Conservation (phyloP, 148 eudicot genomes). For the Beta vulgaris region DNA sequence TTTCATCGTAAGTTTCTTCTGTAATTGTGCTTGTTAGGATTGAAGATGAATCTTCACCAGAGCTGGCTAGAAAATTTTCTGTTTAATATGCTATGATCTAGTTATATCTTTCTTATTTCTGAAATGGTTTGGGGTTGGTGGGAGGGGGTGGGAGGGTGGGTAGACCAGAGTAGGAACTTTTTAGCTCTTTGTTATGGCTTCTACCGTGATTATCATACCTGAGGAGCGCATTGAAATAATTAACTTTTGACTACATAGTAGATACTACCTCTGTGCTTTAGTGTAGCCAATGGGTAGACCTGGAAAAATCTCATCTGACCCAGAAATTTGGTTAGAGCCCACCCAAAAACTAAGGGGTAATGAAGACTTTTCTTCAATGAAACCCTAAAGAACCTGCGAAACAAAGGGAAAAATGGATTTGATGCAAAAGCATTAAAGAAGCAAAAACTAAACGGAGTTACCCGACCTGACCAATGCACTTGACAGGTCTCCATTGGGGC, state of each 20-base stretch:
- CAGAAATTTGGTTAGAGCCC: not conserved
- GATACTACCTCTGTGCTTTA: not conserved
- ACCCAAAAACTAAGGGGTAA: not conserved
- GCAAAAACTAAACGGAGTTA: not conserved
- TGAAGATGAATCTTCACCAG: not conserved
- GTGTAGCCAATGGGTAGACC: not conserved
- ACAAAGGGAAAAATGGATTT: not conserved
- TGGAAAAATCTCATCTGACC: not conserved
- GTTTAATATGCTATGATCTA: not conserved
- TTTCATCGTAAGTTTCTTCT: slow-evolving; percentile 63
- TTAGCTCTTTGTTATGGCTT: not conserved
- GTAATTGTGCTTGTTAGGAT: slow-evolving; percentile 4
- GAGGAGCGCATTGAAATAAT: not conserved
- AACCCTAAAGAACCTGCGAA: not conserved
- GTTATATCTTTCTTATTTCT: not conserved
- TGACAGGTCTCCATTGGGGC: not conserved
- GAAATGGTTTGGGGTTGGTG: not conserved
- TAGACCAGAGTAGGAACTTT: not conserved
- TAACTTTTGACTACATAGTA: not conserved
- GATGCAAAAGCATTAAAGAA: not conserved
- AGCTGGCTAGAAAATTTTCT: not conserved
- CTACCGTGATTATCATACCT: not conserved
- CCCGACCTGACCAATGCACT: not conserved
- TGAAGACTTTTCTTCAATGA: not conserved
- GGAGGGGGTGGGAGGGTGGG: not conserved